Evolutionary conservation across 139 green algal genomes (phyloP), one percentile per base, ranked within the genome.

Genomic region (Monoraphidium neglectum): DNA sequence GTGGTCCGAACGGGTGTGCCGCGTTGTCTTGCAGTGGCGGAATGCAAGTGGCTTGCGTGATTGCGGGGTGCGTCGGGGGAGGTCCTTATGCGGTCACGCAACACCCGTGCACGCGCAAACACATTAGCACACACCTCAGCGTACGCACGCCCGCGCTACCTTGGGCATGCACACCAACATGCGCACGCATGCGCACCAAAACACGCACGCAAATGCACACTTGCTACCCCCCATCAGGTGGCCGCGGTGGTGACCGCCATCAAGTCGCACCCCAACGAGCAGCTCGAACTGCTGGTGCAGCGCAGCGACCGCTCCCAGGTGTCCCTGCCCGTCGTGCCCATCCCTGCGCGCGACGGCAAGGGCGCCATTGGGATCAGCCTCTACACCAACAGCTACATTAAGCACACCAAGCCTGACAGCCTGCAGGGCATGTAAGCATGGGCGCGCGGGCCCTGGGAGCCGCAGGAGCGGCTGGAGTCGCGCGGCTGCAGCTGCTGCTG

Each of bases 351-450:
- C 43, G 76, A 82, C 61, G 68, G 59, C 56, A 54, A 21, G 3
- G 67, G 68, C 26, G 67, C 76, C 13, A 95, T 99, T 40, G 96
- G 96, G n/a, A 90, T 98, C 38, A 83, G 92, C 68, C 87, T 99
- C 12, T 84, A 77, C 4, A 36, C 86, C 57, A 95, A 98, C 72
- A 85, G 86, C 0, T 77, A 84, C n/a, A 79, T 93, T 26, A 49
- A 84, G 57, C 86, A 87, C 54, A 81, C 64, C 26, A 87, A 83
- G 72, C 74, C 84, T 2, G 3, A 37, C 10, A 71, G 80, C 60
- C 24, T 76, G 0, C 77, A 71, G 32, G 35, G 43, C 8, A 8
- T 51, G 43, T 51, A 12, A 51, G 43, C 43, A n/a, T n/a, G n/a
- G n/a, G n/a, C n/a, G n/a, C n/a, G n/a, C n/a, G n/a, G n/a, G n/a